phyloP scores from a whole-genome alignment of 1,139 yeast genomes.

The Blastobotrys petasosporus region DNA sequence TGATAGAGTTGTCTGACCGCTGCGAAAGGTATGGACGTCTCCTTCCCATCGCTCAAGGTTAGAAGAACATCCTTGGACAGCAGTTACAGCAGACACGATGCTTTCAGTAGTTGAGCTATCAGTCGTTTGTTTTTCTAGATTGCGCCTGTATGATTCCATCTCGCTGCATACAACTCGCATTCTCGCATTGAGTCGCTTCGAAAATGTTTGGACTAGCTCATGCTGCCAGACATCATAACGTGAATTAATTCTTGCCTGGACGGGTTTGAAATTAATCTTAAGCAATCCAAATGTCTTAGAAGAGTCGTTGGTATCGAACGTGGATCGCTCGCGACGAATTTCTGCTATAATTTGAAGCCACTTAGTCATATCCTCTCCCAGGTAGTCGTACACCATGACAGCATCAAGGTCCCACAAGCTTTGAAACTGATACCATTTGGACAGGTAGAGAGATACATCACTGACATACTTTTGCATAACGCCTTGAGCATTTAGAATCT shows the following conservation, averaged over 20 bases:
- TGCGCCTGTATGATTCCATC: constrained; percentile 29
- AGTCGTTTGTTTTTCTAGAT: constrained; percentile 34
- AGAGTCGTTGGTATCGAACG: constrained; percentile 50
- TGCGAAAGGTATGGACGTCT: constrained; percentile 28
- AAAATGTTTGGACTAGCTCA: constrained; percentile 42
- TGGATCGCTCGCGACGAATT: constrained; percentile 41
- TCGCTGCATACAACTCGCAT: constrained; percentile 31
- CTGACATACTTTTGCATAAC: constrained; percentile 24
- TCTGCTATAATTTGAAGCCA: constrained; percentile 50
- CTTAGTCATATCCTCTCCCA: constrained; percentile 36
- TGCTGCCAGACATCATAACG: constrained; percentile 57
- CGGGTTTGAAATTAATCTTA: constrained; percentile 43
- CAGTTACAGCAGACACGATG: constrained; percentile 36
- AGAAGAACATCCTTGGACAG: constrained; percentile 30
- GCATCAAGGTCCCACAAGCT: constrained; percentile 52
- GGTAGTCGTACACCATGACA: constrained; percentile 30
- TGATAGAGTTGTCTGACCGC: constrained; percentile 44
- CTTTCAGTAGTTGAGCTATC: constrained; percentile 37
- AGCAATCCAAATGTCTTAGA: constrained; percentile 39
- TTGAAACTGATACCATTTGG: constrained; percentile 53
- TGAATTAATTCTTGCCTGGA: constrained; percentile 49
- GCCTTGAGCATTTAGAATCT: constrained; percentile 19
- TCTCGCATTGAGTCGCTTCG: constrained; percentile 32
- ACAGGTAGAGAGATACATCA: constrained; percentile 37
- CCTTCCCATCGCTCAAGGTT: constrained; percentile 33